A percentile compares a stretch with the other conserved stretches of the same genome.
Evolutionary conservation across 2,329 filamentous ascomycete genomes (phyloP).

Genomic region (Alternaria viburni): DNA sequence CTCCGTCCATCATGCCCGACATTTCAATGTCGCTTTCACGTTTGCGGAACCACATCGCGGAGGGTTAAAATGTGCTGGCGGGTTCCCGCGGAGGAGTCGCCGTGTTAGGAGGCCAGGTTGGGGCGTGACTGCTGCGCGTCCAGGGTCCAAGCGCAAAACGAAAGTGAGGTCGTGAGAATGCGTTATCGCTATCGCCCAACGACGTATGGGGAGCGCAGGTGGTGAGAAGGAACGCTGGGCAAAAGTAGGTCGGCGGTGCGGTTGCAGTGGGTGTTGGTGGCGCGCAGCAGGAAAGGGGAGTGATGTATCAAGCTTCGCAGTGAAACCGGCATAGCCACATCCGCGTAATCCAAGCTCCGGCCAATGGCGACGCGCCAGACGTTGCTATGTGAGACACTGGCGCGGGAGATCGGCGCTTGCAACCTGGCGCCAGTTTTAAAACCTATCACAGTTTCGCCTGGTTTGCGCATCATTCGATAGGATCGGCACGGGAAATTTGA

Average conservation of each 20-base stretch:
- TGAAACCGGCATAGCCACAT: constrained; percentile 39
- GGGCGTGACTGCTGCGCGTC: background rate
- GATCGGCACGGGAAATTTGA: background rate
- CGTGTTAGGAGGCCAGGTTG: constrained; percentile 5
- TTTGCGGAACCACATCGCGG: constrained; percentile 30
- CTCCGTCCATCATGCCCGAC: constrained; percentile 24
- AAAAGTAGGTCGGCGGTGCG: constrained; percentile 1
- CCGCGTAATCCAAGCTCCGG: constrained; percentile 12
- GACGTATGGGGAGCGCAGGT: background rate
- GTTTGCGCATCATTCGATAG: background rate
- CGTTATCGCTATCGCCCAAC: background rate
- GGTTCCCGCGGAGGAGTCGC: background rate
- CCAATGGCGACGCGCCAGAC: constrained; percentile 28
- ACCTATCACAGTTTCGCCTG: constrained; percentile 19
- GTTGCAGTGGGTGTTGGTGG: constrained; percentile 7
- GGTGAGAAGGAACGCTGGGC: constrained; percentile 2
- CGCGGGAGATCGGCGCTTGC: constrained; percentile 29
- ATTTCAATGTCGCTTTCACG: constrained; percentile 41
- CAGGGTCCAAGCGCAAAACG: background rate
- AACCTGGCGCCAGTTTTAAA: constrained; percentile 12
- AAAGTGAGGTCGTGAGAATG: background rate
- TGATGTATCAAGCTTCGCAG: constrained; percentile 25
- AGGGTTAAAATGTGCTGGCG: background rate
- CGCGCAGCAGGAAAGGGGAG: constrained; percentile 17
- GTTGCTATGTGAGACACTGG: constrained; percentile 34